Conservation (phyloP, 2,329 filamentous ascomycete species). For the Hymenoscyphus linearis region DNA sequence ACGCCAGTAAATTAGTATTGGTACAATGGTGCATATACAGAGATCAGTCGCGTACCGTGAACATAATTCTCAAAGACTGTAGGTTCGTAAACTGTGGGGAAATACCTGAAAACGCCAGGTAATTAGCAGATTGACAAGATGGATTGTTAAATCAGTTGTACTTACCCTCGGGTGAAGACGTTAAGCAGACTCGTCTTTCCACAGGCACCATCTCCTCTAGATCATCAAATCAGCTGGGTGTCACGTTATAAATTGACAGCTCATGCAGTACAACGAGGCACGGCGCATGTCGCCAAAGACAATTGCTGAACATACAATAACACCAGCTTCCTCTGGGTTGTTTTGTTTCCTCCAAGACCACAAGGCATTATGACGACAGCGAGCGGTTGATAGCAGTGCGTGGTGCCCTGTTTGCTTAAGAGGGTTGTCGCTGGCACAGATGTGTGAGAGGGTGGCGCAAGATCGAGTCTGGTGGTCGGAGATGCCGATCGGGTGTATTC, state of each 20-base stretch:
- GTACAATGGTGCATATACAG: not conserved
- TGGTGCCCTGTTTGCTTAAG: not conserved
- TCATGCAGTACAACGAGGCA: slow-evolving; percentile 4
- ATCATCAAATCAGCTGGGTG: slow-evolving; percentile 18
- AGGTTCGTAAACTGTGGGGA: slow-evolving; percentile 96
- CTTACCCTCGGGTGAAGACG: slow-evolving; percentile 93
- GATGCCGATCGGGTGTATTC: not conserved
- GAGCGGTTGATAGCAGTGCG: not conserved
- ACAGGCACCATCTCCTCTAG: slow-evolving; percentile 88
- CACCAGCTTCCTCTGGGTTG: slow-evolving; percentile 70
- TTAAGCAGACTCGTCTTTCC: slow-evolving; percentile 97
- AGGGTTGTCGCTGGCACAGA: not conserved
- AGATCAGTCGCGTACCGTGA: slow-evolving; percentile 61
- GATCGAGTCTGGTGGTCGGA: not conserved
- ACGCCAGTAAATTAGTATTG: slow-evolving; percentile 4
- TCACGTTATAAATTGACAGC: not conserved
- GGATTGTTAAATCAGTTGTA: not conserved
- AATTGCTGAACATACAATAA: slow-evolving; percentile 52
- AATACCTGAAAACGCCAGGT: slow-evolving; percentile 57
- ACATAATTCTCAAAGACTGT: slow-evolving; percentile 99
- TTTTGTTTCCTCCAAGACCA: slow-evolving; percentile 50
- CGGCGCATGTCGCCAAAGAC: not conserved
- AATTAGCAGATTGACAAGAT: not conserved
- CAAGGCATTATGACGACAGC: slow-evolving; percentile 26
- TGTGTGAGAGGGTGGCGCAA: not conserved